Conservation (phyloP, 805 yeast genomes). For the Lachancea mirantina region DNA sequence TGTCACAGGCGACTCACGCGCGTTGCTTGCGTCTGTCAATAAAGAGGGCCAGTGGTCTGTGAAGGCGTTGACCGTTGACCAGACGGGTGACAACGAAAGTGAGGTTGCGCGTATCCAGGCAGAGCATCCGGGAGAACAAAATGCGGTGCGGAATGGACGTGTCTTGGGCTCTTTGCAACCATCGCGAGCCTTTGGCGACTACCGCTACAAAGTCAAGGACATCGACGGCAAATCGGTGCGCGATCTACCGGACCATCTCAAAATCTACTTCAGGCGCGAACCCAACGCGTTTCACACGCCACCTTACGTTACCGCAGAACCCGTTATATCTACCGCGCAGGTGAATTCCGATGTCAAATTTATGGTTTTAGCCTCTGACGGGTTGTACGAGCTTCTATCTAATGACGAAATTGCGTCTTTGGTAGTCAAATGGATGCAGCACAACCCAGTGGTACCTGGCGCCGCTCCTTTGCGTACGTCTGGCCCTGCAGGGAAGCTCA, state of each 20-base stretch:
- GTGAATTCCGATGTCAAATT: conserved; percentile 70
- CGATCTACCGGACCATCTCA: conserved; percentile 68
- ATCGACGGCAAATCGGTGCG: conserved; percentile 35
- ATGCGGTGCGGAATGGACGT: conserved; percentile 78
- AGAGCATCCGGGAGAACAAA: conserved; percentile 90
- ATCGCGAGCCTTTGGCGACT: conserved; percentile 94
- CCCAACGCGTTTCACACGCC: conserved; percentile 77
- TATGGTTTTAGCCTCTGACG: conserved; percentile 89
- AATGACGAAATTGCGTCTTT: conserved; percentile 90
- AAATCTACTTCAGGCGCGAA: conserved; percentile 71
- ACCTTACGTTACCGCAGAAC: conserved; percentile 96
- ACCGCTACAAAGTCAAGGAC: conserved; percentile 78
- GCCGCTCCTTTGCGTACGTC: conserved; percentile 8
- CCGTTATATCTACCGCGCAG: conserved; percentile 78
- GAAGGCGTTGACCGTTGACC: conserved; percentile 78
- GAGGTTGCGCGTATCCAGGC: conserved; percentile 76
- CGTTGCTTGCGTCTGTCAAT: conserved; percentile 68
- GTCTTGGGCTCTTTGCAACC: conserved; percentile 93
- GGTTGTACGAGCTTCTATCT: conserved; percentile 82
- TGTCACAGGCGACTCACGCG: conserved; percentile 94
- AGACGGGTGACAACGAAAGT: conserved; percentile 84
- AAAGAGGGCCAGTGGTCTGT: conserved; percentile 77
- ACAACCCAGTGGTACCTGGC: conserved; percentile 31
- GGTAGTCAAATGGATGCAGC: conserved; percentile 90
- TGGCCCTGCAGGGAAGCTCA: conserved; percentile 36